phyloP scores from a whole-genome alignment of 2,329 filamentous ascomycete genomes.

The Claviceps quebecensis region DNA sequence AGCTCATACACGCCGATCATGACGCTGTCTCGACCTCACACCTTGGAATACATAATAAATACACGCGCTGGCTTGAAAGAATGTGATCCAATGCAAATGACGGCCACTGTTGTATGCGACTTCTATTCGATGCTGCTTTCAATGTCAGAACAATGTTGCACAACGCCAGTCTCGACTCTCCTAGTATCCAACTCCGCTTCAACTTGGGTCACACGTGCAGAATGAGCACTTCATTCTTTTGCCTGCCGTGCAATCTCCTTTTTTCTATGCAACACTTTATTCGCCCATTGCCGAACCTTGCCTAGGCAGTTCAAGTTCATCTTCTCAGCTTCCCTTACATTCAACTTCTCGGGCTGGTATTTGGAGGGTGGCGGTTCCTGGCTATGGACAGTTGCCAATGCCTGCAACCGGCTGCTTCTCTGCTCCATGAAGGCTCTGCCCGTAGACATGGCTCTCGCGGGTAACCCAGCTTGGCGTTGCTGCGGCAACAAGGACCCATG shows the following conservation, averaged over 20 bases:
- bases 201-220: background rate
- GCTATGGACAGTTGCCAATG: slow-evolving; percentile 1
- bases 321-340: background rate
- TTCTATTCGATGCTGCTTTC: too few relatives aligned
- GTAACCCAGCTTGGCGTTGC: slow-evolving; percentile 1
- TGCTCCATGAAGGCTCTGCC: slow-evolving; percentile 15
- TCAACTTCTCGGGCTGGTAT: background rate
- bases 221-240: background rate
- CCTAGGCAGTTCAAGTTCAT: slow-evolving; percentile 1
- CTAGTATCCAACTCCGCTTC: background rate
- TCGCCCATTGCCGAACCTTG: slow-evolving; percentile 8
- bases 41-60: background rate
- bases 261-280: slow-evolving; percentile 6
- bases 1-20: too few relatives aligned
- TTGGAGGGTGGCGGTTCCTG: background rate
- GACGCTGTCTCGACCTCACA: too few relatives aligned
- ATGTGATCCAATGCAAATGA: background rate
- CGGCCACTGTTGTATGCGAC: background rate
- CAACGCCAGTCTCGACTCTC: background rate
- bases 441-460: slow-evolving; percentile 12
- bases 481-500: background rate
- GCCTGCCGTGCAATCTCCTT: background rate
- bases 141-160: background rate
- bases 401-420: slow-evolving; percentile 7
- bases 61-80: background rate